A percentile compares a stretch with the other conserved stretches of the same genome.
Conservation (phyloP, 2,329 filamentous ascomycete genomes). For the Metarhizium rileyi region DNA sequence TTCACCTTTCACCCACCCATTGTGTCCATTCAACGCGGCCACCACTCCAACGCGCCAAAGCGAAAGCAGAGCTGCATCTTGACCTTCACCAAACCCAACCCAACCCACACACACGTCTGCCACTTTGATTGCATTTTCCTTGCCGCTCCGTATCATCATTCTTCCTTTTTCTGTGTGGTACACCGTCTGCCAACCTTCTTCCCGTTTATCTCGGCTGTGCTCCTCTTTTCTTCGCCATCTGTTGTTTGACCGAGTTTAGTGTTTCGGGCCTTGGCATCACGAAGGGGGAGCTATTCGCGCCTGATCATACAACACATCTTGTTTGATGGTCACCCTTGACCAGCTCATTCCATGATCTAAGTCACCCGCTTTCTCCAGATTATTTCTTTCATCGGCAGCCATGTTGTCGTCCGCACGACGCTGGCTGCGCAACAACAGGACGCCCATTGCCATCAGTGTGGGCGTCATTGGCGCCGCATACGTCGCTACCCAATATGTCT, state of each 20-base stretch:
- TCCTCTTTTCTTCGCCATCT: background rate
- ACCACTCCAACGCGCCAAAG: background rate
- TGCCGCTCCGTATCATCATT: background rate
- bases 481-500: constrained; percentile 82
- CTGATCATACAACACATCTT: background rate
- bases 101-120: background rate
- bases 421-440: constrained; percentile 90
- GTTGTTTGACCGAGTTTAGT: background rate
- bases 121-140: background rate
- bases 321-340: background rate
- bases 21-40: background rate
- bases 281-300: background rate
- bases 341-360: constrained; percentile 1
- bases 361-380: background rate
- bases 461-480: constrained; percentile 86
- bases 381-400: constrained; percentile 2
- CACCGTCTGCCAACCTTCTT: background rate
- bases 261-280: background rate
- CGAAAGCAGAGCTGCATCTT: background rate
- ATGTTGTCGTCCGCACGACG: constrained; percentile 67
- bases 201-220: too few relatives aligned
- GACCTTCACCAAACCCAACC: background rate
- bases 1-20: background rate
- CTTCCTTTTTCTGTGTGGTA: background rate
- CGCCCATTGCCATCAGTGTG: constrained; percentile 76